Base-by-base conservation (phyloP, 1,139 yeast species). In the Ogataea hybrid region DNA sequence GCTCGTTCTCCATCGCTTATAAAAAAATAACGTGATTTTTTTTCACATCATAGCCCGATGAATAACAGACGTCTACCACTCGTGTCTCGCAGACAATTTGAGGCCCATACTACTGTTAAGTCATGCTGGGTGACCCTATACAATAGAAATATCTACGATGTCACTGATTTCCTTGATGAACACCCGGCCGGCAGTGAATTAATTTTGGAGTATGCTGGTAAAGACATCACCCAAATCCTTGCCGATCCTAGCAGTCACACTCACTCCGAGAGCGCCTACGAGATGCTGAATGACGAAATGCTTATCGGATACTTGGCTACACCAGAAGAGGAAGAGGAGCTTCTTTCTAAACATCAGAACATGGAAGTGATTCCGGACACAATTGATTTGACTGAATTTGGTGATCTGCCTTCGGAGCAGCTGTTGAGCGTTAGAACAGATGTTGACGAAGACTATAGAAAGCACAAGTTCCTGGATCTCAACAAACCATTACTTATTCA, bases 171-270 rank as follows among this genome's bases (percentile, higher is more conserved):
- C 55, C 59, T 89, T 33, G 83, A 81, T 28, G 90, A 84, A 54
- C 96, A 89, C 62, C 96, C 97, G 0, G 96, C 86, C 43, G 97
- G 96, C 12, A 79, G 76, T 4, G 90, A 87, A 43, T 60, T 85
- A 31, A 77, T 92, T 45, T 56, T 75, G 43, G 90, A 87, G 4
- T 79, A 81, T 59, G 92, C 88, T 11, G 96, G 97, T 36, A 74
- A 81, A 59, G 97, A 92, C 61, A 71, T 89, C 49, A 85, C 97
- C 10, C 75, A 73, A 34, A 79, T 86, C 36, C 73, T 90, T 78
- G 78, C 82, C n/a, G 94, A 87, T 58, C 63, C 69, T 14, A 62
- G 59, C 4, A 71, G 83, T 27, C 96, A 89, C 60, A 78, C 75
- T 42, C 96, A 89, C 65, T 83, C 92, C 2, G 95, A 86, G 58